Evolutionary conservation across 805 yeast species (phyloP).

Genomic region (Candida peoriensis): DNA sequence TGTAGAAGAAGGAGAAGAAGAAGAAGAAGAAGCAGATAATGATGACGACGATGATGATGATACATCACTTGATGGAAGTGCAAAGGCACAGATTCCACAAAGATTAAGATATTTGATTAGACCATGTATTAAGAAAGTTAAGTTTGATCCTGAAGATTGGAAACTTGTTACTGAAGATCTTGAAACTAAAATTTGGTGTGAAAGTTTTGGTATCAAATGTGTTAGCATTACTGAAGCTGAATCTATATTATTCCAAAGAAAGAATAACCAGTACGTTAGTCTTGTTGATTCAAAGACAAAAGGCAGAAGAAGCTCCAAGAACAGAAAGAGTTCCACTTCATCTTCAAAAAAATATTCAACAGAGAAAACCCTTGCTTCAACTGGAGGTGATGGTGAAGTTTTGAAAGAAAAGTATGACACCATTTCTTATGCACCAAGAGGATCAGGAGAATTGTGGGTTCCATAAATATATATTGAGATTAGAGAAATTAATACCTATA

Average conservation of each 20-base stretch:
- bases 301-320: slow-evolving; percentile 1
- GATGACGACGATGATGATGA: slow-evolving; percentile 2
- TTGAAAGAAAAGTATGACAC: slow-evolving; percentile 41
- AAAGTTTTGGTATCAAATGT: slow-evolving; percentile 48
- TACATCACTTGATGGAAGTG: slow-evolving; percentile 9
- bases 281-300: background rate
- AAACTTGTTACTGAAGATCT: slow-evolving; percentile 57
- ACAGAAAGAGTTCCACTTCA: too few relatives aligned
- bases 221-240: slow-evolving; percentile 49
- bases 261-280: slow-evolving; percentile 9
- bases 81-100: slow-evolving; percentile 43
- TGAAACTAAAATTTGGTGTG: slow-evolving; percentile 47
- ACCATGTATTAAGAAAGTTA: slow-evolving; percentile 52
- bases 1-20: background rate
- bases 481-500: too few relatives aligned
- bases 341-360: too few relatives aligned
- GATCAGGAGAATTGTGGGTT: slow-evolving; percentile 54
- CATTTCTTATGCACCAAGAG: slow-evolving; percentile 56
- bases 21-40: background rate
- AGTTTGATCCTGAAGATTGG: slow-evolving; percentile 42
- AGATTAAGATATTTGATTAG: slow-evolving; percentile 50
- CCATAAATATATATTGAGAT: slow-evolving; percentile 35
- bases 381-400: slow-evolving; percentile 6
- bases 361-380: too few relatives aligned
- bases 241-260: slow-evolving; percentile 9